Evolutionary conservation across 257 asterid genomes (phyloP).

Genomic region (Plantago elongata): DNA sequence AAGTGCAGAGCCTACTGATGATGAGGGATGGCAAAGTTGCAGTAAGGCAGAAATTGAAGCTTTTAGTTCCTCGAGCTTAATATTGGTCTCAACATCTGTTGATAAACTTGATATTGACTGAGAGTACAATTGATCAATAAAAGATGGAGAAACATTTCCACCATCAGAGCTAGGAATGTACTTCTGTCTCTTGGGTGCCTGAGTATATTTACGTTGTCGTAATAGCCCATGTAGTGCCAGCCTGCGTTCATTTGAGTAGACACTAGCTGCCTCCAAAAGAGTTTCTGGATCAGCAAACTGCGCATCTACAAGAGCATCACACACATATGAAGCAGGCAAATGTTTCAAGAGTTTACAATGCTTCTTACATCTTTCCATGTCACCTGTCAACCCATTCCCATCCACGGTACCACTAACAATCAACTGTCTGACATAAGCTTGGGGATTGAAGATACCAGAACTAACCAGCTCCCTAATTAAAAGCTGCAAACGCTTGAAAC

Average conservation of each 20-base stretch:
- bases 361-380: conserved; percentile 60
- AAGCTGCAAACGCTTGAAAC: conserved; percentile 73
- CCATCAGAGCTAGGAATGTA: conserved; percentile 27
- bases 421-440: conserved; percentile 89
- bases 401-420: conserved; percentile 90
- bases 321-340: conserved; percentile 64
- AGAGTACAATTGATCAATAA: conserved; percentile 49
- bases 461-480: conserved; percentile 64
- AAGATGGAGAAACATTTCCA: conserved; percentile 43
- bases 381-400: conserved; percentile 50
- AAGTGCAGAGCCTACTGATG: conserved; percentile 38
- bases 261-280: conserved; percentile 52
- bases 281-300: conserved; percentile 40
- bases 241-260: conserved; percentile 80
- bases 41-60: conserved; percentile 56
- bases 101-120: conserved; percentile 34
- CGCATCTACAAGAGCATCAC: conserved; percentile 67
- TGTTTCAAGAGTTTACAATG: conserved; percentile 88
- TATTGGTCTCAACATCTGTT: conserved; percentile 27
- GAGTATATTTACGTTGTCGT: conserved; percentile 36
- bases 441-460: conserved; percentile 81
- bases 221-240: conserved; percentile 60
- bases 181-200: conserved; percentile 42
- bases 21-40: conserved; percentile 49
- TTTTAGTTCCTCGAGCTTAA: conserved; percentile 68